Evolutionary conservation across 2,329 filamentous ascomycete species (phyloP), one percentile per base, ranked within the genome.

Genomic region (Apiospora aurea): DNA sequence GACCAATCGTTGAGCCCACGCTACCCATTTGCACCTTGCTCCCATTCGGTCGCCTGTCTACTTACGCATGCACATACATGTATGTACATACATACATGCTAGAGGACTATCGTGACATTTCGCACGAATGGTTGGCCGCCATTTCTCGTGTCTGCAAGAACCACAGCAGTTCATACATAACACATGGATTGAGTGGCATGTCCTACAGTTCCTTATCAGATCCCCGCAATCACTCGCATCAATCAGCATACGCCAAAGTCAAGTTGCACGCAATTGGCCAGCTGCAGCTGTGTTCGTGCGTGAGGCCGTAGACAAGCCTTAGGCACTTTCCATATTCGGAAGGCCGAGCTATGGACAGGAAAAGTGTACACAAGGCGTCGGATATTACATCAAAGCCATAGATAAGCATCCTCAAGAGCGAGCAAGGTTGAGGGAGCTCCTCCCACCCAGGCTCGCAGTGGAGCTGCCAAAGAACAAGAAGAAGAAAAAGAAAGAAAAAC

Each of bases 1-100:
- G 21, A 64, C 57, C 57, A 64, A 64, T 64, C 57, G 57, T 64
- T 64, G 57, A 41, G 18, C 34, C 57, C 57, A 41, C 57, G 57
- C 34, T n/a, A 41, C 11, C 21, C 34, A 38, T n/a, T 24, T 13
- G 34, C 41, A n/a, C 34, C n/a, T 41, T 64, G 2, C 34, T 41
- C 57, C 34, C 18, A 41, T 64, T 64, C 34, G 57, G 41, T 64
- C 34, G 57, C 41, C 57, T 43, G 34, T 38, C 34, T 38, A 38
- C 34, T 38, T 61, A 38, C 53, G 34, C 14, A 34, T 34, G 51
- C 51, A n/a, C 21, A 14, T 29, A 29, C 13, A 29, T 4, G 34
- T 5, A 41, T 41, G 38, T 5, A 41, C 38, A 41, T 43, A 61
- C 51, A 49, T 29, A 10, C 53, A 61, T 8, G 21, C 18, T 41